phyloP scores from a whole-genome alignment of 768 basidiomycete genomes.

The Rickenella mellea region DNA sequence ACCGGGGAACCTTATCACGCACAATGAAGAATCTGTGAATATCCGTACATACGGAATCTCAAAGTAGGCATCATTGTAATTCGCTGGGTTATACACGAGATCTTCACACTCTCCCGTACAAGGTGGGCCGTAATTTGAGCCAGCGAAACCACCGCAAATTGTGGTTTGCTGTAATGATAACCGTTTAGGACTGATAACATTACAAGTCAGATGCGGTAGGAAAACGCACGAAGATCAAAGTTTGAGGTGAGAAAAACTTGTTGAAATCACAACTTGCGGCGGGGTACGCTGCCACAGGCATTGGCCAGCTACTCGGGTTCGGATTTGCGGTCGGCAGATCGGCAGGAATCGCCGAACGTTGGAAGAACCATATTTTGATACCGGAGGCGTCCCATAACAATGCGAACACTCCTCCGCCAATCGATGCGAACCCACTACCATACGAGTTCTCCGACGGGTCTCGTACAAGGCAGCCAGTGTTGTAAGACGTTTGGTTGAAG shows the following conservation, averaged over 20 bases:
- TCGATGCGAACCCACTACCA: slow-evolving; percentile 23
- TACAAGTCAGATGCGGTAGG: background rate
- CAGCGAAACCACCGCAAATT: slow-evolving; percentile 38
- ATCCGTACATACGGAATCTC: slow-evolving; percentile 30
- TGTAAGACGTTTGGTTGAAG: slow-evolving; percentile 11
- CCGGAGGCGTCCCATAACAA: slow-evolving; percentile 25
- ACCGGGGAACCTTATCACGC: background rate
- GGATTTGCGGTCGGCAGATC: slow-evolving; percentile 26
- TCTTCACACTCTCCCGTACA: slow-evolving; percentile 49
- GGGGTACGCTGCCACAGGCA: slow-evolving; percentile 28
- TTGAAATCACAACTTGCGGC: slow-evolving; percentile 24
- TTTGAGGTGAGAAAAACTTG: slow-evolving; percentile 26
- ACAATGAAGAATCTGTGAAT: slow-evolving; percentile 10
- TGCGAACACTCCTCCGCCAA: slow-evolving; percentile 25
- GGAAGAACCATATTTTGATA: slow-evolving; percentile 39
- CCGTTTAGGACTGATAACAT: background rate
- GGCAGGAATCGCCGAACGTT: slow-evolving; percentile 22
- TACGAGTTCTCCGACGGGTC: slow-evolving; percentile 18
- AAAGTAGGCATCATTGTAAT: slow-evolving; percentile 28
- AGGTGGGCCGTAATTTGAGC: slow-evolving; percentile 41
- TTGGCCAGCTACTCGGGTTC: slow-evolving; percentile 30
- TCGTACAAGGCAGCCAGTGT: slow-evolving; percentile 21
- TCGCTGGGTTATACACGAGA: slow-evolving; percentile 16
- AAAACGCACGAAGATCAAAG: slow-evolving; percentile 24
- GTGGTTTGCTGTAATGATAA: background rate